Evolutionary conservation across 208 protist species (phyloP).

Genomic region (Trypanosoma theileri): DNA sequence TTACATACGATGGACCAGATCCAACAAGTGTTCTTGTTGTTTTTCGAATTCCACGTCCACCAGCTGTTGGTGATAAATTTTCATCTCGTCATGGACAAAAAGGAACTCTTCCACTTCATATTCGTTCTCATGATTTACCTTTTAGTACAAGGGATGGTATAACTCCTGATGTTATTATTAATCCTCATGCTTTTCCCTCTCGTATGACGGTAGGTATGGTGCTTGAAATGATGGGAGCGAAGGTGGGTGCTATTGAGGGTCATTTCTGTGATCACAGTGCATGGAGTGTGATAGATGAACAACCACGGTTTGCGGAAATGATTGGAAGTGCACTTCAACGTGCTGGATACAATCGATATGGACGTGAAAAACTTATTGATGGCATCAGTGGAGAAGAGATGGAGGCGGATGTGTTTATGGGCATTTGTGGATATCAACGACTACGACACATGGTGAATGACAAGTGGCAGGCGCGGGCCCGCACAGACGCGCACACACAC

Average conservation of each 20-base stretch:
- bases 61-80: conserved; percentile 99
- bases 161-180: conserved; percentile 99
- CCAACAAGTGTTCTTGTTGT: conserved; percentile 69
- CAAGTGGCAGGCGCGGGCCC: conserved; percentile 98
- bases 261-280: conserved; percentile 96
- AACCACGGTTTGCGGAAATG: conserved; percentile 69
- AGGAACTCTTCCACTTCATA: conserved; percentile 96
- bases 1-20: conserved; percentile 84
- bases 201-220: conserved; percentile 99
- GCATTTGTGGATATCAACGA: conserved; percentile 99
- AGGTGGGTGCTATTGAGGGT: conserved; percentile 95
- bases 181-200: conserved; percentile 99
- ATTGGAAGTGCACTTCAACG: conserved; percentile 96
- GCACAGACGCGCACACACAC: conserved; percentile 84
- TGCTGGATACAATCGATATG: conserved; percentile 97
- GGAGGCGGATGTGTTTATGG: conserved; percentile 97
- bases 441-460: conserved; percentile 99
- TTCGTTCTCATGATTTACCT: conserved; percentile 93
- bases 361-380: conserved; percentile 94
- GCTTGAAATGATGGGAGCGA: conserved; percentile 97
- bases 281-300: conserved; percentile 76
- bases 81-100: conserved; percentile 99
- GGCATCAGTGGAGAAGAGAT: conserved; percentile 96
- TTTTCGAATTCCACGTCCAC: conserved; percentile 95
- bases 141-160: conserved; percentile 95